Evolutionary conservation across 768 basidiomycete species (phyloP).

Genomic region (Tricholoma sp.): DNA sequence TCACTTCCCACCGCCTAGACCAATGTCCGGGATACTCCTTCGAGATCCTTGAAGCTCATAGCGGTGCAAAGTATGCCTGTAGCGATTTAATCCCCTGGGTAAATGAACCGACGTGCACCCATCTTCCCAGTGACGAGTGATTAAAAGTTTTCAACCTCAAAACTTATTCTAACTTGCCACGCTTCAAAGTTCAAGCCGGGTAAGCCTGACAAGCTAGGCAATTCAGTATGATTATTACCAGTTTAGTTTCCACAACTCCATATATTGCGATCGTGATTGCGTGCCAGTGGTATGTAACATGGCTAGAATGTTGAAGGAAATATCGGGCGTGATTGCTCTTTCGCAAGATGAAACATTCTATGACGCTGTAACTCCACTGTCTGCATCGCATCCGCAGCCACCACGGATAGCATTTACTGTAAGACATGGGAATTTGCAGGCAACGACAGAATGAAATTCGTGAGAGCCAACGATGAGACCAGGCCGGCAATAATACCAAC

Average conservation of each 20-base stretch:
- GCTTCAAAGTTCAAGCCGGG: no score
- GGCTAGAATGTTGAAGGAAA: no score
- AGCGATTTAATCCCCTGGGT: not conserved
- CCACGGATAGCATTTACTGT: no score
- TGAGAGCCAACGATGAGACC: not conserved
- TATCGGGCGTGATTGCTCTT: no score
- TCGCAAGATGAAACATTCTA: no score
- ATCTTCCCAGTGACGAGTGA: not conserved
- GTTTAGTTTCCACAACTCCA: no score
- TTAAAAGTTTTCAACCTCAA: not conserved
- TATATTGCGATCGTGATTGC: no score
- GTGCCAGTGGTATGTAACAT: no score
- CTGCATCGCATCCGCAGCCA: no score
- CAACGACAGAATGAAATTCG: not conserved
- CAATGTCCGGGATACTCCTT: not conserved
- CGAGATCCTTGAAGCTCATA: not conserved
- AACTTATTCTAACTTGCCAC: not conserved
- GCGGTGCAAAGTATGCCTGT: not conserved
- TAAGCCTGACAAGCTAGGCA: no score
- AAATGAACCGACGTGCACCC: not conserved
- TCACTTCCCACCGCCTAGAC: not conserved
- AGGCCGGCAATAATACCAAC: not conserved
- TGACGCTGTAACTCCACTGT: no score
- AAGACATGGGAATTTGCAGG: not conserved
- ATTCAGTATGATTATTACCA: no score